Evolutionary conservation across 768 basidiomycete species (phyloP), one percentile per base, ranked within the genome.

Genomic region (Amanita pseudoporphyria): DNA sequence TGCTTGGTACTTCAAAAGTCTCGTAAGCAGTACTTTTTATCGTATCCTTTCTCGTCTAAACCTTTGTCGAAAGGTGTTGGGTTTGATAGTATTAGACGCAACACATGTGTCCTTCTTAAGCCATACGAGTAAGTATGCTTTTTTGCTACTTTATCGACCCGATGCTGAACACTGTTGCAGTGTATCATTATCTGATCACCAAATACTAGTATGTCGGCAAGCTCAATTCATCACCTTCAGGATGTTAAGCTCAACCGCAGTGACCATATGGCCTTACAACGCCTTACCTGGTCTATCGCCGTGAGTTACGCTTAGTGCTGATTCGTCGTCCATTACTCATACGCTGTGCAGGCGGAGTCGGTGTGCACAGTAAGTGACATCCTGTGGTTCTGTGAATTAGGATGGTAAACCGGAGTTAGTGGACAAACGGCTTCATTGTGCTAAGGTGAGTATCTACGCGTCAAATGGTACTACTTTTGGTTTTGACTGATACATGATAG

Each of bases 181-280:
- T 70, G 10, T 79, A 78, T 52, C 64, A 69, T 14, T 78, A 78
- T 54, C 57, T 74, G n/a, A 60, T 79, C 13, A 62, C 70, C 1
- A 57, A 72, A 45, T 77, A 66, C 43, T 67, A 68, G 61, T 57
- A 56, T 13, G 68, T 51, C 22, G 35, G 10, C 6, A 6, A 43
- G 26, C 41, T 3, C 9, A n/a, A 28, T 18, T 3, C 4, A 26
- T n/a, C 13, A 19, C 22, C 9, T 28, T n/a, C 26, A 3, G 7
- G 7, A 30, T 26, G 6, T 7, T 30, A 31, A 30, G 3, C 9
- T 16, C 10, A 16, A 43, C 14, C n/a, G 6, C 12, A 68, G 67
- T 44, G 54, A 63, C 26, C 58, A 58, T 5, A 45, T 56, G 12
- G 22, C 50, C 9, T 58, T 68, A 9, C 54, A 52, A 22, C 45